Evolutionary conservation across 805 yeast species (phyloP), one percentile per base, ranked within the genome.

Genomic region (Spathaspora hagerdaliae): DNA sequence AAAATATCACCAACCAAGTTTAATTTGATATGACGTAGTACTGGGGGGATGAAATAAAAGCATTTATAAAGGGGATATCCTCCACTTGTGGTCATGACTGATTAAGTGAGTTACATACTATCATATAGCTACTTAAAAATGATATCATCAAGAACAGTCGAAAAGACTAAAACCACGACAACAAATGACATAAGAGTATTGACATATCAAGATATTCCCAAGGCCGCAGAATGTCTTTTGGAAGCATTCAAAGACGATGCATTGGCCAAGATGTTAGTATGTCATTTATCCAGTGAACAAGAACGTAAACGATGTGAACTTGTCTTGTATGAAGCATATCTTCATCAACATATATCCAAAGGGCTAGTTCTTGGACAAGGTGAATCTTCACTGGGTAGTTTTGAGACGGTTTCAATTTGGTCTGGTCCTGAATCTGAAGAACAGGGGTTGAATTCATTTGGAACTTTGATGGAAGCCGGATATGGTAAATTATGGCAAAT

Each of bases 331-430:
- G 81, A 75, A 51, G 73, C 80, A 2, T 79, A 78, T 56, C 65
- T 77, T 36, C 64, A 63, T 39, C 77, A 79, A 39, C 82, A 77
- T 52, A 69, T 79, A 36, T 51, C 66, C 44, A 71, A 73, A 39
- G 84, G 84, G 1, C 41, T 78, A 32, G 77, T 71, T 27, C 56
- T 78, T 26, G 83, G 75, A 5, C 64, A 78, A 32, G 75, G 75
- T 46, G 82, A 80, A 45, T 63, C 67, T 10, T 61, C 51, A 0
- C 55, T 55, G 0, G 57, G 55, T 4, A n/a, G n/a, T 3, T 79
- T 75, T 57, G 82, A 79, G 61, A 73, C 82, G 7, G 83, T 79
- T 31, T 74, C 79, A 6, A 57, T 78, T 24, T 79, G 82, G 82
- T 64, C 78, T 10, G 64, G 63, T 27, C 83, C 83, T 5, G 71